Evolutionary conservation across 148 eudicot species (phyloP).

Genomic region (Tetragonia tetragonoides): DNA sequence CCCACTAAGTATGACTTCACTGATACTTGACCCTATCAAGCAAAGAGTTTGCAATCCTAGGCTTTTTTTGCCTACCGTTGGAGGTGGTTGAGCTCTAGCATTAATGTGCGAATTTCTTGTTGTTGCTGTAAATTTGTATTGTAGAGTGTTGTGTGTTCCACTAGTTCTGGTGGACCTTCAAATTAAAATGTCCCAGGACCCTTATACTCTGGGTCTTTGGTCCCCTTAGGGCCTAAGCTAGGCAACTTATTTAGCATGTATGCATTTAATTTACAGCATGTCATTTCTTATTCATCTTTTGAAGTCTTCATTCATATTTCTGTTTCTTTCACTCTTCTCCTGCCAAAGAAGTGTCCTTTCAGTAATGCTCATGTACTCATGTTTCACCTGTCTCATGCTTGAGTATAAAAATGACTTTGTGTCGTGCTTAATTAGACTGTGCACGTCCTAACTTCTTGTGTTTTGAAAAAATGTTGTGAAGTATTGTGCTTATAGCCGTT

Average conservation of each 20-base stretch:
- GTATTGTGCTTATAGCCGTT: too few relatives aligned
- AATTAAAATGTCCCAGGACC: background rate
- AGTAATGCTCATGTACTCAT: background rate
- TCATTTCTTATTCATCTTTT: background rate
- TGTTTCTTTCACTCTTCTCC: background rate
- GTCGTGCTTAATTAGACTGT: too few relatives aligned
- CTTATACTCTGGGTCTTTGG: too few relatives aligned
- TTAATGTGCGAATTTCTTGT: background rate
- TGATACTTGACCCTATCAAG: background rate
- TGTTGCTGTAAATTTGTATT: slow-evolving; percentile 9
- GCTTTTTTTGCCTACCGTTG: background rate
- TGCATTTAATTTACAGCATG: background rate
- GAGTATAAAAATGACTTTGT: too few relatives aligned
- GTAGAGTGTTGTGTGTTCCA: background rate
- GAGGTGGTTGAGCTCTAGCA: slow-evolving; percentile 9
- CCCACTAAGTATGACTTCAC: background rate
- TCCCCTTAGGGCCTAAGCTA: background rate
- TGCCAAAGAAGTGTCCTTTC: background rate
- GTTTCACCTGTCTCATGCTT: background rate
- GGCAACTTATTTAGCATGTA: background rate
- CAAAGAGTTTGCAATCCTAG: background rate
- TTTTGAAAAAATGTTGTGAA: too few relatives aligned
- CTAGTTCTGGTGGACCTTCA: slow-evolving; percentile 7
- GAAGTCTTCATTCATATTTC: background rate
- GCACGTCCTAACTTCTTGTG: too few relatives aligned